phyloP scores from a whole-genome alignment of 768 basidiomycete genomes.

The Serendipita sp. region DNA sequence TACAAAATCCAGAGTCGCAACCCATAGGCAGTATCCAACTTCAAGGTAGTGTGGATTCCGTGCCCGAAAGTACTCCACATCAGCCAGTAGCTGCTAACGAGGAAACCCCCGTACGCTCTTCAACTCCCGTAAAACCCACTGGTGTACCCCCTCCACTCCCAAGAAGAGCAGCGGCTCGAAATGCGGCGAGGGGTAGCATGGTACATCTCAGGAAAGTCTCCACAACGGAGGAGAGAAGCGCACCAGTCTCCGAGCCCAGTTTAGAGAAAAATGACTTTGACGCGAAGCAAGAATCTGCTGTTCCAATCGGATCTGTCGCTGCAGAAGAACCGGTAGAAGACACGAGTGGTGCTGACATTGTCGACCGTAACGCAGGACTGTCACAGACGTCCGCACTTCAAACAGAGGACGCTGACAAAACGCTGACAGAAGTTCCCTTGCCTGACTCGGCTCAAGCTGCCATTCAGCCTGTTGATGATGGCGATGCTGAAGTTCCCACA shows the following conservation, averaged over 20 bases:
- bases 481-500: not conserved
- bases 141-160: conserved; percentile 15
- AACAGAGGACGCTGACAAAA: not conserved
- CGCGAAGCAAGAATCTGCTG: not conserved
- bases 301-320: not conserved
- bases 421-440: not conserved
- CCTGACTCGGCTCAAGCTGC: not conserved
- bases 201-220: conserved; percentile 1
- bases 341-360: too few species aligned
- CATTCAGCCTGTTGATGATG: not conserved
- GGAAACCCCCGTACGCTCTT: not conserved
- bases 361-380: too few species aligned
- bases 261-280: not conserved
- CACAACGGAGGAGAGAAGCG: not conserved
- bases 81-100: conserved; percentile 4
- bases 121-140: conserved; percentile 2
- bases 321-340: not conserved
- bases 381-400: too few species aligned
- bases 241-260: not conserved
- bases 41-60: conserved; percentile 13
- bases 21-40: conserved; percentile 14
- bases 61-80: conserved; percentile 1
- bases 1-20: conserved; percentile 12
- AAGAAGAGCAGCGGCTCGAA: conserved; percentile 14
- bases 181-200: conserved; percentile 7